phyloP scores from a whole-genome alignment of 83 land plant species.

The Isoetes engelmannii region DNA sequence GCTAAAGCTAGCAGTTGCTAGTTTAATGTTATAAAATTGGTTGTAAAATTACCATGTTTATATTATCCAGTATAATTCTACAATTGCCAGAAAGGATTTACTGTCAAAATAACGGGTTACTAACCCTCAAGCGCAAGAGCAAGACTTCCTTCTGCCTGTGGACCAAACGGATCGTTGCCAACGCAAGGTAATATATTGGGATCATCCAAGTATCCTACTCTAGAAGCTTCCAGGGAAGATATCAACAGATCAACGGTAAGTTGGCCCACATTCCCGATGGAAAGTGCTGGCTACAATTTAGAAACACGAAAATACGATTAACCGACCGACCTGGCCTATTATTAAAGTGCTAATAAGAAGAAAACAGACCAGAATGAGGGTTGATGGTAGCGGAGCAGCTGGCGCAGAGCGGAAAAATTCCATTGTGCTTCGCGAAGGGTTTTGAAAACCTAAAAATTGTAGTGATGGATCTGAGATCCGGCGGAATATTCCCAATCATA shows the following conservation, averaged over 20 bases:
- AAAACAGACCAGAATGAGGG: too few species aligned
- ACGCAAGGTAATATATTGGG: constrained; percentile 83
- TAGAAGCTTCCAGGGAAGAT: constrained; percentile 44
- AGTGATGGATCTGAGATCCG: too few species aligned
- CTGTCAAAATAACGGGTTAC: neutral
- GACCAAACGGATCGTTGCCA: constrained; percentile 86
- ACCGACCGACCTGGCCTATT: too few species aligned
- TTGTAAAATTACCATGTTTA: neutral
- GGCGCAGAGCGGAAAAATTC: too few species aligned
- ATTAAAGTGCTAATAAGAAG: too few species aligned
- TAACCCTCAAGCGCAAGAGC: constrained; percentile 73
- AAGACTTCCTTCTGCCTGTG: constrained; percentile 54
- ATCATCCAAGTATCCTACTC: constrained; percentile 78
- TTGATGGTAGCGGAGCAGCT: too few species aligned
- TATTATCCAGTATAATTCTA: neutral
- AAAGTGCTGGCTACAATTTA: constrained; percentile 66
- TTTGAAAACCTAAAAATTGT: too few species aligned
- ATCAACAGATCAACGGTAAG: constrained; percentile 78
- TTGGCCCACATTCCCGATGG: constrained; percentile 97
- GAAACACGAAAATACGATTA: too few species aligned
- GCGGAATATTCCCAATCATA: too few species aligned
- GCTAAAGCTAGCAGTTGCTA: neutral
- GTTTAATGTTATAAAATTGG: neutral
- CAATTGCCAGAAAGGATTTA: too few species aligned
- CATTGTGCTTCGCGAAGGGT: too few species aligned